Base-by-base conservation (phyloP, 2,329 filamentous ascomycete species). In the Geosmithia putterillii region DNA sequence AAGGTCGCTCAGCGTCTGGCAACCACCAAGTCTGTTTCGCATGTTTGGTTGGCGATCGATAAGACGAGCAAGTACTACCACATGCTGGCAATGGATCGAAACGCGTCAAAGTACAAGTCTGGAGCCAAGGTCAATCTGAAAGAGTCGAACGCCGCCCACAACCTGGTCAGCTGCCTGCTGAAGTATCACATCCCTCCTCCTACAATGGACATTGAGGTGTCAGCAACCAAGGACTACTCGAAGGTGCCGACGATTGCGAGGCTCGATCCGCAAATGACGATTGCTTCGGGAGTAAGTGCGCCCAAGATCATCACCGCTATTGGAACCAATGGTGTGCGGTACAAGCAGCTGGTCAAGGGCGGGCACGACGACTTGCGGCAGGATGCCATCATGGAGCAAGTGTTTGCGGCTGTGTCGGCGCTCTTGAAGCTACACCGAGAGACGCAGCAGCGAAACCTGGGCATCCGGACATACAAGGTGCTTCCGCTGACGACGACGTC, bases 351-450 rank as follows among this genome's bases (percentile, higher is more conserved):
- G 48, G 86, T 95, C 57, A 98, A 98, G 70, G 88, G 88, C 48
- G 89, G 92, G 17, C 90, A 90, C 56, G 92, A 98, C 59, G 90
- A 98, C 57, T 74, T 99, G 12, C 84, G 94, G 8, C 92, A 98
- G 65, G 92, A 99, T 56, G 87, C 90, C 38, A 98, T 79, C 69
- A 99, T 99, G 94, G 94, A 98, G 62, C 92, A 99, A 63, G 92
- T 98, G 1, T 99, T 98, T 59, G 86, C 89, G 46, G 88, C 94
- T 62, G 92, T 95, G 19, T 96, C 88, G 45, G 85, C 86, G 42
- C 76, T 98, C 19, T 70, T 99, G 21, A 85, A 86, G 57, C 81
- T 86, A 41, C 88, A 96, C 59, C 81, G 86, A 44, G 76, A 81
- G 12, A 95, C 92, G 2, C 83, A 88, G 35, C 88, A 95, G 56